phyloP scores from a whole-genome alignment of 2,329 filamentous ascomycete genomes.

The Verticillium zaregamsianum region DNA sequence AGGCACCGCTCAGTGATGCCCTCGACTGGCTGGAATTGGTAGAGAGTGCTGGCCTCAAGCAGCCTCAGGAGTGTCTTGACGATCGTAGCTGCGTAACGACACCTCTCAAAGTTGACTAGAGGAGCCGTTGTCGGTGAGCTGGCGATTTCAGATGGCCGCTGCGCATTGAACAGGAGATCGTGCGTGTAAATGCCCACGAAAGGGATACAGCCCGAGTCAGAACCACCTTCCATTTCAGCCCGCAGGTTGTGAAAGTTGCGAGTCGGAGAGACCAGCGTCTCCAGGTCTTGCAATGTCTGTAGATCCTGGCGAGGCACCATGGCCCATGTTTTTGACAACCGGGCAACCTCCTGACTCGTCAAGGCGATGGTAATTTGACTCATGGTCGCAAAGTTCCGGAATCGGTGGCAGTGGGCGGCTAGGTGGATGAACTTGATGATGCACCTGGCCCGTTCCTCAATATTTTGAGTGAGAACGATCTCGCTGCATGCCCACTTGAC shows the following conservation, averaged over 20 bases:
- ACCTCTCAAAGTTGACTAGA: constrained; percentile 79
- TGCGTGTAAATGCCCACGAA: constrained; percentile 83
- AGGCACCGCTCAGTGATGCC: constrained; percentile 75
- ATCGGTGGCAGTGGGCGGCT: constrained; percentile 67
- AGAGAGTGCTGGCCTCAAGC: constrained; percentile 74
- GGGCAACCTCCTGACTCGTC: constrained; percentile 66
- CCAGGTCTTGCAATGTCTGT: constrained; percentile 63
- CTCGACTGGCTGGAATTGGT: constrained; percentile 69
- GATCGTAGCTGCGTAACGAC: constrained; percentile 69
- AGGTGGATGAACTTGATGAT: constrained; percentile 82
- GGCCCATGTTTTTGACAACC: constrained; percentile 67
- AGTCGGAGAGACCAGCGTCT: constrained; percentile 69
- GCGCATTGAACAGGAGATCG: constrained; percentile 76
- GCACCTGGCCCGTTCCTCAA: constrained; percentile 69
- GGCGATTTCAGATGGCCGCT: constrained; percentile 71
- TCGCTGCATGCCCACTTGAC: constrained; percentile 85
- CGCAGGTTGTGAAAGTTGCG: constrained; percentile 75
- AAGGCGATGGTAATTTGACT: constrained; percentile 76
- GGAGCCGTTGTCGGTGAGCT: constrained; percentile 62
- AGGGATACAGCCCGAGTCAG: constrained; percentile 72
- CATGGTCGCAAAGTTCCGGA: constrained; percentile 81
- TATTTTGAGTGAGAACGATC: constrained; percentile 66
- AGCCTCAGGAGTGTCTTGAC: constrained; percentile 76
- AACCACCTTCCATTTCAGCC: constrained; percentile 70
- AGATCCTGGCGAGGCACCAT: constrained; percentile 63